Evolutionary conservation across 225 moss, liverwort and hornwort genomes (phyloP), one percentile per base, ranked within the genome.

Genomic region (Antitrichia curtipendula): DNA sequence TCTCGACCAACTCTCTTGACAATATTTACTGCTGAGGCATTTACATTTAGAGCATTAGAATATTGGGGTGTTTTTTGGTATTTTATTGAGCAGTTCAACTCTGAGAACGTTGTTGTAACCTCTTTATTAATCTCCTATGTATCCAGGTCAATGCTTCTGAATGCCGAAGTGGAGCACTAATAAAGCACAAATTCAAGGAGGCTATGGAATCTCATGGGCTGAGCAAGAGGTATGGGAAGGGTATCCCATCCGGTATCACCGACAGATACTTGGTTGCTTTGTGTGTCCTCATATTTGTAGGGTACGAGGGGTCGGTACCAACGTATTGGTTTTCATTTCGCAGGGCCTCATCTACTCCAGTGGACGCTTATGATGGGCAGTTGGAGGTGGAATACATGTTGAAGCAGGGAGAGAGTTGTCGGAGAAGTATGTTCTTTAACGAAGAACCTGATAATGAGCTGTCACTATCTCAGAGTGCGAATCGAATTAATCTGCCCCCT

Each of bases 201-300:
- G 96, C 96, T 87, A 92, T 93, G 93, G 96, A 95, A 83, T 98
- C 95, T 75, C 95, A 96, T 89, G 96, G 93, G 75, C 84, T 98
- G 60, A 91, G 94, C 58, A 96, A 96, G 88, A 92, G 93, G 95
- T 96, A 56, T 65, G 89, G 81, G 27, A 52, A n/a, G n/a, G n/a
- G n/a, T 75, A 47, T 62, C 27, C 74, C 38, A 45, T 62, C 70
- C 19, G n/a, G 64, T 82, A 53, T 86, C 65, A 24, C 27, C 13
- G 38, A 18, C 20, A 28, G 60, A 69, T 68, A 85, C 59, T 88
- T 74, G 77, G 38, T 78, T 62, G 75, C 66, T 60, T 74, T 75
- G 70, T 85, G 78, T 85, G 65, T 73, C 50, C 50, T 57, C 31
- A n/a, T 73, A 57, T 64, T 52, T 78, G 38, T 54, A 79, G 31